Evolutionary conservation across 2,329 filamentous ascomycete genomes (phyloP).

Genomic region (Kalmusia sp.): DNA sequence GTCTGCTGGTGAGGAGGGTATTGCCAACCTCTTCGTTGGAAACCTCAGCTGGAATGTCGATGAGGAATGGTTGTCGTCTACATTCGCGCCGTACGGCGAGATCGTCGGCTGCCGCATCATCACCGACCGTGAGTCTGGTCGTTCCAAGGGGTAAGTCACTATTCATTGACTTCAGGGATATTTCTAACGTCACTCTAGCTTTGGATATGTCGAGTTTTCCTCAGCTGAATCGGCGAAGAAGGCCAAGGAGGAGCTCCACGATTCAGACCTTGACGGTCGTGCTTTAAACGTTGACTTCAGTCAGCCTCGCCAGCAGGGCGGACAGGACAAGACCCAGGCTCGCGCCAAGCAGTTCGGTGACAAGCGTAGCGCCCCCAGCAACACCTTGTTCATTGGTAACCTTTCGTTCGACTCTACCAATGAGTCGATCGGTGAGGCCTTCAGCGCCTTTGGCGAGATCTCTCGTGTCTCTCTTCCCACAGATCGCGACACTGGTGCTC

Average conservation of each 20-base stretch:
- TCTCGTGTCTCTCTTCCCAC: conserved; percentile 87
- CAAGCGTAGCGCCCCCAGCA: conserved; percentile 76
- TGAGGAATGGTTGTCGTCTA: conserved; percentile 78
- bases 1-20: conserved; percentile 53
- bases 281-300: conserved; percentile 81
- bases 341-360: conserved; percentile 79
- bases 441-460: conserved; percentile 73
- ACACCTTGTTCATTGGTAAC: conserved; percentile 93
- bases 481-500: conserved; percentile 80
- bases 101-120: conserved; percentile 79
- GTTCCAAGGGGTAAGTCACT: conserved; percentile 75
- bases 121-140: conserved; percentile 79
- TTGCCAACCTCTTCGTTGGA: conserved; percentile 82
- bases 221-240: conserved; percentile 71
- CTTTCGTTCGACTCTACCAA: conserved; percentile 84
- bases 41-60: conserved; percentile 92
- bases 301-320: conserved; percentile 61
- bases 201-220: conserved; percentile 90
- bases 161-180: neutral
- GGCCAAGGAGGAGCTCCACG: conserved; percentile 78
- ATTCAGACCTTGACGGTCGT: conserved; percentile 76
- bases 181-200: conserved; percentile 55
- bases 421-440: conserved; percentile 75
- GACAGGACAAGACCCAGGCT: conserved; percentile 55
- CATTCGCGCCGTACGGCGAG: conserved; percentile 82